These are phyloP conservation scores for Stachybotrys chlorohalonatus DNA, from an alignment of 2,329 filamentous ascomycete species.

Conservation along the genomic window DNA sequence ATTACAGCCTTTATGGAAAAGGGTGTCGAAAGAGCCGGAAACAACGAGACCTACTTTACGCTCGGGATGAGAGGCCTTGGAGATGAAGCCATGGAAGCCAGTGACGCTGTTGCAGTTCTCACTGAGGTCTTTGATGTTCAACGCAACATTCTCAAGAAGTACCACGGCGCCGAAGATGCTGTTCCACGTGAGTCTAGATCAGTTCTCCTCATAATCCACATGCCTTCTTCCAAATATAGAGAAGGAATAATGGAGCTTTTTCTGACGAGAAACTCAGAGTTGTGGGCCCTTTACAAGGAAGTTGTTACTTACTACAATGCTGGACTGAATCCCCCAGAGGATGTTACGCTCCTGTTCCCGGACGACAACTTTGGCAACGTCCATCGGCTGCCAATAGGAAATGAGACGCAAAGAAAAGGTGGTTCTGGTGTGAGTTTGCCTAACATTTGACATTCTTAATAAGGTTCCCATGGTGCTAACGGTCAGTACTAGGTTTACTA, in stretches of 20 bases:
- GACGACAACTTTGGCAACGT: slow-evolving; percentile 55
- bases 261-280: slow-evolving; percentile 26
- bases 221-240: too few relatives aligned
- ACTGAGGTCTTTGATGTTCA: not conserved
- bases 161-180: not conserved
- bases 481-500: slow-evolving; percentile 33
- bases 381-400: slow-evolving; percentile 40
- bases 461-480: not conserved
- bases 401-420: slow-evolving; percentile 43
- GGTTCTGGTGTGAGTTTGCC: slow-evolving; percentile 39
- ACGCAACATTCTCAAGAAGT: not conserved
- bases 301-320: slow-evolving; percentile 50
- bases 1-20: not conserved
- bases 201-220: not conserved
- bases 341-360: slow-evolving; percentile 50
- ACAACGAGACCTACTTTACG: not conserved
- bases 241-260: not conserved
- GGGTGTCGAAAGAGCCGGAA: not conserved
- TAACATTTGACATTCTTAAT: too few relatives aligned
- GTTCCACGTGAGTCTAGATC: not conserved
- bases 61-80: not conserved
- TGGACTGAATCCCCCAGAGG: slow-evolving; percentile 43
- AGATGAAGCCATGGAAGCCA: not conserved
- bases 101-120: not conserved
- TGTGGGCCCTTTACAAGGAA: slow-evolving; percentile 56